phyloP scores from a whole-genome alignment of 352 stramenopile species.

The Pythium aquatile region DNA sequence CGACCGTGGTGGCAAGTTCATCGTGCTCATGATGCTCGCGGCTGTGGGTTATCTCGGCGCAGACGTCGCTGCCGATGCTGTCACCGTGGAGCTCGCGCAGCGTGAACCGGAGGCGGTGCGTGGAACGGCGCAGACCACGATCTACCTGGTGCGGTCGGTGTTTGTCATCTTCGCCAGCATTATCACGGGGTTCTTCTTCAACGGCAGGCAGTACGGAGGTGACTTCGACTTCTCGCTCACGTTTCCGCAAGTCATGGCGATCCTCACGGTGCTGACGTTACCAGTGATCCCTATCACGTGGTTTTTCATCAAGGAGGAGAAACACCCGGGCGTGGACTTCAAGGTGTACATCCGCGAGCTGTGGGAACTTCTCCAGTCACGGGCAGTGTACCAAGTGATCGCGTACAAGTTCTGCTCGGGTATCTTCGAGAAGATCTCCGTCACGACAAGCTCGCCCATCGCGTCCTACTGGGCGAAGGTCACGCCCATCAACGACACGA shows the following conservation, averaged over 20 bases:
- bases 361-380: not conserved
- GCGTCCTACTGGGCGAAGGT: not conserved
- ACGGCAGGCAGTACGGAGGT: not conserved
- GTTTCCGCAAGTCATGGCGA: not conserved
- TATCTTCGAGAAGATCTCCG: conserved; percentile 2
- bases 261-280: not conserved
- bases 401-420: not conserved
- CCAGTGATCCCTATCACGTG: not conserved
- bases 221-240: not conserved
- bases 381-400: not conserved
- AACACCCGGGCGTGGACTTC: not conserved
- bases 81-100: not conserved
- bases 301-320: not conserved
- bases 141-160: not conserved
- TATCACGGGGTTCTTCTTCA: not conserved
- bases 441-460: not conserved
- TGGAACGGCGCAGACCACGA: not conserved
- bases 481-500: not conserved
- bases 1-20: not conserved
- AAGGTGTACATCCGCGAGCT: not conserved
- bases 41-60: not conserved
- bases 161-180: not conserved
- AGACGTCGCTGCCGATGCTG: not conserved
- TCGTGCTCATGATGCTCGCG: not conserved
- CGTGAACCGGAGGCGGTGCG: not conserved